Base-by-base conservation (phyloP, 2,329 filamentous ascomycete species). In the Lithohypha guttulata region DNA sequence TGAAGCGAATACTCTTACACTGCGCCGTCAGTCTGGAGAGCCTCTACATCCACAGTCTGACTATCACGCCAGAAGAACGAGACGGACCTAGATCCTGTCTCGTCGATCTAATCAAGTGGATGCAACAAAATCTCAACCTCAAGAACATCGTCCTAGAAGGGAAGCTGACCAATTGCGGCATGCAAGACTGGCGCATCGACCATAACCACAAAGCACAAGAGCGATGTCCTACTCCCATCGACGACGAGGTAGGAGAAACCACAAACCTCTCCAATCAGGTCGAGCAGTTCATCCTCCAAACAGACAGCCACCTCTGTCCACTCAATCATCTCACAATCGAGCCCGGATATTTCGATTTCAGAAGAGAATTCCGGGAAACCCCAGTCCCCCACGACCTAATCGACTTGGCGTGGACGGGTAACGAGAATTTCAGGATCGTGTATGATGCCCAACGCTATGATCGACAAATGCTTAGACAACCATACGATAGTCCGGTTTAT, bases 121-220 rank as follows among this genome's bases (percentile, higher is more conserved):
- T 18, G 14, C 42, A 18, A 21, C 50, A 38, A 20, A 52, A 42
- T 8, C 35, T 38, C 23, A 53, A 48, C 49, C 51, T 17, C 45
- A 47, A 34, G 52, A 51, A 18, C 27, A 25, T 20, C 38, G 45
- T 7, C 46, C 25, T 18, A 29, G 40, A 17, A 38, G 40, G 4
- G 18, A 41, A n/a, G 9, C 45, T 46, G 9, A 54, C 44, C 29
- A 55, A 51, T 15, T 53, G 47, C 1, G 31, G 45, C 38, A 48
- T 49, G n/a, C 53, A 35, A 14, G 37, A 43, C 3, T 27, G 25
- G 15, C 23, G n/a, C 8, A 7, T 25, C 8, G 23, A 25, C 23
- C 23, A 7, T 8, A n/a, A n/a, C 7, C 23, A 25, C 23, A 25
- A 25, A 25, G 23, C n/a, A n/a, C n/a, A n/a, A n/a, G n/a, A n/a